Evolutionary conservation across 208 protist genomes (phyloP), one percentile per base, ranked within the genome.

Genomic region (Polymyxa betae): DNA sequence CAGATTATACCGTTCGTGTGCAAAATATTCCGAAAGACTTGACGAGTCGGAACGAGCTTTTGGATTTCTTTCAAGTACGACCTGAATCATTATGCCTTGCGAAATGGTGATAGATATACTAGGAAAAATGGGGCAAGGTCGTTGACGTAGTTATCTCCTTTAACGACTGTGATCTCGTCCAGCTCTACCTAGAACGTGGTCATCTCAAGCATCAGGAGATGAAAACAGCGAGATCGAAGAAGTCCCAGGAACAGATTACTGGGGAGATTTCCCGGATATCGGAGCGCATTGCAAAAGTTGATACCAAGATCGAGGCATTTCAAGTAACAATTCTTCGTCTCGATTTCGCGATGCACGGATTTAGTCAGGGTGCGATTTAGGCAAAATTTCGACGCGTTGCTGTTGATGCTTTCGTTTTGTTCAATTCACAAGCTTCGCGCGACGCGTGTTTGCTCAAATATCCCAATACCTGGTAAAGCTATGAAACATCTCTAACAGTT

Each of bases 41-140:
- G 10, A 82, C 72, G 16, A n/a, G 35, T 82, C 72, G 72, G 40
- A 82, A 45, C 5, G 72, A 82, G n/a, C 72, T 82, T 5, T 82
- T 82, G 35, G 35, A 82, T 5, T 82, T 82, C 72, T 82, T 82
- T 35, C 72, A 82, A n/a, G 72, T 82, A 38, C 35, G 40, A n/a
- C n/a, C n/a, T n/a, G 49, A 60, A 24, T 24, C 72, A 12, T 38
- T 5, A 20, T 43, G 16, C 72, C 16, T 43, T 82, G 72, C 40
- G 72, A 82, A 35, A 24, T 82, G 5, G 40, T 82, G 10, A 35
- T 82, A 5, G 72, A 5, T n/a, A 12, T 20, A 40, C 5, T 82
- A 82, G 72, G 72, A 82, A 82, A 5, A n/a, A 82, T 82, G 72
- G 72, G 72, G 72, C 16, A 82, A 82, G 72, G 72, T 82, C 72